Percentiles rank a stretch among this genome's conserved stretches.
These are phyloP conservation scores for Tirmania nivea DNA, from an alignment of 495 filamentous ascomycete species.

Conservation along the genomic window DNA sequence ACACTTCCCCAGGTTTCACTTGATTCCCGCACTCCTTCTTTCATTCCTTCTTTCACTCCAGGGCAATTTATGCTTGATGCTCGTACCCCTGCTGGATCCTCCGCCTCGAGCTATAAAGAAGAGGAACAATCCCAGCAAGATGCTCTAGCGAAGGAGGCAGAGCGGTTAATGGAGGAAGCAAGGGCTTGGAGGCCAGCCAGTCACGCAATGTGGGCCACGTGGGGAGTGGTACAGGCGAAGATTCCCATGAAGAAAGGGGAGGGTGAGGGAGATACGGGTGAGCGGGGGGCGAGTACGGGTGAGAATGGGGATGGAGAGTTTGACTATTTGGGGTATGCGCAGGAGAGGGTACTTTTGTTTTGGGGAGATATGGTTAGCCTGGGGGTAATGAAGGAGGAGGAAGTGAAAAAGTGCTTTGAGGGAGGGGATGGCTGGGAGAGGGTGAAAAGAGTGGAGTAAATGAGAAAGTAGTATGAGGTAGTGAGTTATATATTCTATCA, in stretches of 20 bases:
- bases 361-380: conserved; percentile 66
- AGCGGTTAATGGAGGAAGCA: conserved; percentile 51
- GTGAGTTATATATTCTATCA: no score
- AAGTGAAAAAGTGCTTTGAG: conserved; percentile 33
- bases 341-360: conserved; percentile 78
- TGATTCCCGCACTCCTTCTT: no score
- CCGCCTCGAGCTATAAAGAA: conserved; percentile 6
- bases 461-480: no score
- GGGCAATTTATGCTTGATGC: not conserved
- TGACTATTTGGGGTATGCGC: conserved; percentile 78
- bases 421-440: not conserved
- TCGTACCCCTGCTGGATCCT: not conserved
- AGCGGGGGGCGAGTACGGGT: conserved; percentile 19
- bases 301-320: conserved; percentile 47
- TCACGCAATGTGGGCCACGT: conserved; percentile 79
- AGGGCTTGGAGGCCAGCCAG: conserved; percentile 69
- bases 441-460: not conserved
- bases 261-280: not conserved
- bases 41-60: conserved; percentile 19
- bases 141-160: conserved; percentile 25
- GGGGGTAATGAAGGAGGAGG: conserved; percentile 45
- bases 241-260: conserved; percentile 20
- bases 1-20: no score
- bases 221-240: conserved; percentile 91
- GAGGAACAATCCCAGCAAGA: conserved; percentile 36